A percentile compares a stretch with the other conserved stretches of the same genome.
Evolutionary conservation across 2,329 filamentous ascomycete species (phyloP).

Genomic region (Acrodontium crateriforme): DNA sequence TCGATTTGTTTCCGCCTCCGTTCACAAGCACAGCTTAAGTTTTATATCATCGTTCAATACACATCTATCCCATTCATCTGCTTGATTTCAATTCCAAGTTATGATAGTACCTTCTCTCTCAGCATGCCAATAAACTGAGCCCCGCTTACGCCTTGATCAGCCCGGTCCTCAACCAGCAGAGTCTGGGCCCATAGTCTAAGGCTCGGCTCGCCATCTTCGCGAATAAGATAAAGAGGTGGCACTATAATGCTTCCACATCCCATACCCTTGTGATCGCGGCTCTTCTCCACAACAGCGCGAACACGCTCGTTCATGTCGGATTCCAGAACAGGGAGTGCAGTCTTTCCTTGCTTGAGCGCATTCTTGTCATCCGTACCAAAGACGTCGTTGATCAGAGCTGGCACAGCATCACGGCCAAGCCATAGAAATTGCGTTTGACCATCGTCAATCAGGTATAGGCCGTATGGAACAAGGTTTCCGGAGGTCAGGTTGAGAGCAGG

Average conservation of each 20-base stretch:
- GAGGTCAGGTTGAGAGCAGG: conserved; percentile 76
- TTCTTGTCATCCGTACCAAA: conserved; percentile 77
- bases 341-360: conserved; percentile 83
- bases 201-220: conserved; percentile 90
- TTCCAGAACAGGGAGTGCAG: conserved; percentile 70
- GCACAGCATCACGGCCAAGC: conserved; percentile 85
- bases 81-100: neutral
- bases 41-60: too few relatives aligned
- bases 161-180: conserved; percentile 82
- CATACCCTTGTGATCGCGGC: conserved; percentile 69
- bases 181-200: conserved; percentile 96
- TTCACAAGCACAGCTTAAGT: too few relatives aligned
- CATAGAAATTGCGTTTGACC: conserved; percentile 96
- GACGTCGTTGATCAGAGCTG: conserved; percentile 75
- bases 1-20: too few relatives aligned
- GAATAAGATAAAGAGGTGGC: conserved; percentile 82
- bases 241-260: conserved; percentile 88
- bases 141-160: conserved; percentile 85
- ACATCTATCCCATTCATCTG: conserved; percentile 1
- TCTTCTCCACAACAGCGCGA: conserved; percentile 82
- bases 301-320: conserved; percentile 95
- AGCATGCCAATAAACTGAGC: conserved; percentile 85
- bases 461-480: conserved; percentile 74
- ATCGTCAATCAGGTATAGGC: conserved; percentile 91
- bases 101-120: conserved; percentile 70